These are phyloP conservation scores for Endothia cerciana DNA, from an alignment of 2,329 filamentous ascomycete genomes.

Conservation along the genomic window DNA sequence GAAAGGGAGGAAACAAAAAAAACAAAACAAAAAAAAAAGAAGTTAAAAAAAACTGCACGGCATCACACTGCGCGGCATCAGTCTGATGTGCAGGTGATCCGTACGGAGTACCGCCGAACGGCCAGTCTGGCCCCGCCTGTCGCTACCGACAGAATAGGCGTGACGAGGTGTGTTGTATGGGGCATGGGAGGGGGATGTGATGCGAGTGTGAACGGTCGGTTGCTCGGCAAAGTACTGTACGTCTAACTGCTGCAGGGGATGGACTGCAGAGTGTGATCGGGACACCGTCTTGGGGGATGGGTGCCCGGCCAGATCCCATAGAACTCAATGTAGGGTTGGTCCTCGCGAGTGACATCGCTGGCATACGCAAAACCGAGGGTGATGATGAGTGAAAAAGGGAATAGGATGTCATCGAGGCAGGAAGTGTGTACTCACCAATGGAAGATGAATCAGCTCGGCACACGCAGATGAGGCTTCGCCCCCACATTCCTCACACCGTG, in stretches of 20 bases:
- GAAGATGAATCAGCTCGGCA: neutral
- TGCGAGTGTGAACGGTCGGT: neutral
- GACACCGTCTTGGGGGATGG: conserved; percentile 20
- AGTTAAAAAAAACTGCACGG: conserved; percentile 16
- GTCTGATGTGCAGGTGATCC: neutral
- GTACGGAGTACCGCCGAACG: conserved; percentile 1
- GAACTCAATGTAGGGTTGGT: neutral
- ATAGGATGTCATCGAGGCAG: neutral
- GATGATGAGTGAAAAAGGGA: no score
- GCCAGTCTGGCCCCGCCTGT: conserved; percentile 21
- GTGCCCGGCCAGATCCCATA: conserved; percentile 21
- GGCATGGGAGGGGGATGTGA: neutral
- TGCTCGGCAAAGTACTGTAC: conserved; percentile 1
- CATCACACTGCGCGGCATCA: conserved; percentile 15
- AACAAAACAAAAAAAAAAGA: conserved; percentile 2
- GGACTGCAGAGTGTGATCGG: conserved; percentile 29
- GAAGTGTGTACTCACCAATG: neutral
- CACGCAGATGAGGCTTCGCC: neutral
- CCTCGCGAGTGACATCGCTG: no score
- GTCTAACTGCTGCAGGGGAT: conserved; percentile 13
- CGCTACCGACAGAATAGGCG: conserved; percentile 16
- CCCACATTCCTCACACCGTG: neutral
- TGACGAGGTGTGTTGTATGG: conserved; percentile 9
- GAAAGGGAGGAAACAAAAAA: neutral
- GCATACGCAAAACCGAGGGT: no score